Conservation (phyloP, 306 rosid genomes). For the Rubus parviflorus region DNA sequence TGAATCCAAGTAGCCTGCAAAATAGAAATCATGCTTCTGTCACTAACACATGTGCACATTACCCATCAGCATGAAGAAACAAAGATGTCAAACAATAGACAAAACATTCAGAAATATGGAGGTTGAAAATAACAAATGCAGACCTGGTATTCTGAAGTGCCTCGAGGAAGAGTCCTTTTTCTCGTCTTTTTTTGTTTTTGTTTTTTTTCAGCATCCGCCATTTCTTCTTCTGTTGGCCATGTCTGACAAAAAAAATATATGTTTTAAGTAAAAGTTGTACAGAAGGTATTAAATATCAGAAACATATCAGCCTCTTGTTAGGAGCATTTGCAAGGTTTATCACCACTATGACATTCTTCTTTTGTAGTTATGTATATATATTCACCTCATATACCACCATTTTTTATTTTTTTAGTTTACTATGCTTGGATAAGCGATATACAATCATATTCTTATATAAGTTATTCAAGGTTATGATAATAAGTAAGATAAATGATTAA, state of each 20-base stretch:
- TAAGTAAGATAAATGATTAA: background rate
- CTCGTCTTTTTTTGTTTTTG: slow-evolving; percentile 52
- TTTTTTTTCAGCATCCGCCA: slow-evolving; percentile 59
- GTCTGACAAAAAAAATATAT: slow-evolving; percentile 48
- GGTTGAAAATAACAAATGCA: slow-evolving; percentile 13
- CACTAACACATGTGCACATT: slow-evolving; percentile 10
- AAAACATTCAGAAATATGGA: background rate
- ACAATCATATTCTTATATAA: background rate
- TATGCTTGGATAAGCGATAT: background rate
- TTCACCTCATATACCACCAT: background rate
- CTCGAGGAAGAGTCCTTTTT: slow-evolving; percentile 67
- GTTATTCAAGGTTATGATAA: background rate
- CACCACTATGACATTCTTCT: background rate
- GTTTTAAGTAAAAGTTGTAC: slow-evolving; percentile 6
- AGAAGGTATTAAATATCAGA: background rate
- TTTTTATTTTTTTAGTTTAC: background rate
- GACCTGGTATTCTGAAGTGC: slow-evolving; percentile 98
- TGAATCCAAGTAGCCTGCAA: slow-evolving; percentile 88
- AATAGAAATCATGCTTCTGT: slow-evolving; percentile 19
- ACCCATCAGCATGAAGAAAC: background rate
- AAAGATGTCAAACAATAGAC: slow-evolving; percentile 14
- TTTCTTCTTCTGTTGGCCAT: slow-evolving; percentile 95
- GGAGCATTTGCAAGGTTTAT: background rate
- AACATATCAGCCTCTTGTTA: background rate
- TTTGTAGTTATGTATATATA: background rate